A percentile compares a stretch with the other conserved stretches of the same genome.
Evolutionary conservation across 2,329 filamentous ascomycete genomes (phyloP).

Genomic region (Aureobasidium subglaciale): DNA sequence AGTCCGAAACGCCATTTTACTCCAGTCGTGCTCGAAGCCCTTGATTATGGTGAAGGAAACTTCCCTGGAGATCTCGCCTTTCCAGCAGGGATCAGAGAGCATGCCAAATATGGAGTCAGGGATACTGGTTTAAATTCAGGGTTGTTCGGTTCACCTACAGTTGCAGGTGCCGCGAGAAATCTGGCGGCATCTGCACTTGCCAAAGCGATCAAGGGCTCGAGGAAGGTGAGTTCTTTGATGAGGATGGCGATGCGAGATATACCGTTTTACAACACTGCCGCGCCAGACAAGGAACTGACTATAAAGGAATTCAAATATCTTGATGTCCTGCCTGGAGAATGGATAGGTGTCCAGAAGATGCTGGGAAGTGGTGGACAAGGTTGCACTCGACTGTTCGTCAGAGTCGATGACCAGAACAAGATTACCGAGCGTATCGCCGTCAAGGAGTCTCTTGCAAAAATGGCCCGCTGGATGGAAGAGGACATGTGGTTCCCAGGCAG

Average conservation of each 20-base stretch:
- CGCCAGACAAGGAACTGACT: background rate
- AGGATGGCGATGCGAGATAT: too few species aligned
- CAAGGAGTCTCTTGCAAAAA: too few species aligned
- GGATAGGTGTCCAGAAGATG: background rate
- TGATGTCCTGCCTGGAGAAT: background rate
- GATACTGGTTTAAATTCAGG: too few species aligned
- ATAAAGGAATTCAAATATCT: background rate
- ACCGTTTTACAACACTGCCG: too few species aligned
- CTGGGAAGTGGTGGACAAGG: constrained; percentile 3
- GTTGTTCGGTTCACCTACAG: too few species aligned
- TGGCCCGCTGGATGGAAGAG: background rate
- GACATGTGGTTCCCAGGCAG: background rate
- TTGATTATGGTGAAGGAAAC: background rate
- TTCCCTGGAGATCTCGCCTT: background rate
- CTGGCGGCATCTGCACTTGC: too few species aligned
- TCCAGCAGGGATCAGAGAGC: too few species aligned
- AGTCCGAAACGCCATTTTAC: background rate
- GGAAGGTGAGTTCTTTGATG: too few species aligned
- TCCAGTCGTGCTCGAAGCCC: background rate
- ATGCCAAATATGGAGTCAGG: too few species aligned
- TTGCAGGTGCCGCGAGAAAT: too few species aligned
- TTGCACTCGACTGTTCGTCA: constrained; percentile 4
- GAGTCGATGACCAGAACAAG: background rate
- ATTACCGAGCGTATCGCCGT: background rate
- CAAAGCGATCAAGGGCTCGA: too few species aligned